Percentiles rank a stretch among this genome's conserved stretches.
These are phyloP conservation scores for Coemansia javaensis DNA, from an alignment of 192 early-diverging fungal genomes.

Conservation along the genomic window DNA sequence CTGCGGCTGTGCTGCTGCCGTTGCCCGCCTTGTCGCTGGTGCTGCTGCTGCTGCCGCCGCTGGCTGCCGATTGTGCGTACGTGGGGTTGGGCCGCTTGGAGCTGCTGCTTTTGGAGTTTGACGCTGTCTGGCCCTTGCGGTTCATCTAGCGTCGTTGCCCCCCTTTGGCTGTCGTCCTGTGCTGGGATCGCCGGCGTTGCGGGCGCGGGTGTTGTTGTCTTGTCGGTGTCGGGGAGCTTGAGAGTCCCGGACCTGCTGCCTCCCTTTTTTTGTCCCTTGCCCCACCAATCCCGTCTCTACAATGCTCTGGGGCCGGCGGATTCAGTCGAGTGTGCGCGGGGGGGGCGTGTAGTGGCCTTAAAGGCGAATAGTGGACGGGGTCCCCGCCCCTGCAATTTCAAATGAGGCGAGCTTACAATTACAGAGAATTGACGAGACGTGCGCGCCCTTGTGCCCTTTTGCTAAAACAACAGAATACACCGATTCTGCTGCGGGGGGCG, in stretches of 20 bases:
- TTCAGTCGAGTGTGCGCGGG: neutral
- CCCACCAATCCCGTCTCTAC: neutral
- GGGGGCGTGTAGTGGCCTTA: too few species aligned
- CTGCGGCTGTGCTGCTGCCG: constrained; percentile 3
- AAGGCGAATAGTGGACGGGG: too few species aligned
- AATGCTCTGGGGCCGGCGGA: neutral
- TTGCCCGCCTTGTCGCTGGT: constrained; percentile 15
- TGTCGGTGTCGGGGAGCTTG: too few species aligned
- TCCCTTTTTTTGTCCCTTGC: too few species aligned
- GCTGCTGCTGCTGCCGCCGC: constrained; percentile 4
- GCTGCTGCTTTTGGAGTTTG: constrained; percentile 45
- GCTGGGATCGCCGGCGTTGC: neutral
- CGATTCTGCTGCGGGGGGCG: neutral
- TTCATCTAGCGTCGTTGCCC: constrained; percentile 34
- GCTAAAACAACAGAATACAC: neutral
- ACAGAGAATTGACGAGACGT: neutral
- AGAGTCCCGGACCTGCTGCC: too few species aligned
- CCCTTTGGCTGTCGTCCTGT: neutral
- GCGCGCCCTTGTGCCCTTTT: neutral
- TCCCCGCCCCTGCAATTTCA: neutral
- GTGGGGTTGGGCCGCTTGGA: constrained; percentile 36
- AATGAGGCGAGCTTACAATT: neutral
- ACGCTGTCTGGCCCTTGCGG: constrained; percentile 38
- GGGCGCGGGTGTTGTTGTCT: neutral
- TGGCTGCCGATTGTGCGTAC: constrained; percentile 44